Base-by-base conservation (phyloP, 2,329 filamentous ascomycete genomes). In the Cryphonectria japonica region DNA sequence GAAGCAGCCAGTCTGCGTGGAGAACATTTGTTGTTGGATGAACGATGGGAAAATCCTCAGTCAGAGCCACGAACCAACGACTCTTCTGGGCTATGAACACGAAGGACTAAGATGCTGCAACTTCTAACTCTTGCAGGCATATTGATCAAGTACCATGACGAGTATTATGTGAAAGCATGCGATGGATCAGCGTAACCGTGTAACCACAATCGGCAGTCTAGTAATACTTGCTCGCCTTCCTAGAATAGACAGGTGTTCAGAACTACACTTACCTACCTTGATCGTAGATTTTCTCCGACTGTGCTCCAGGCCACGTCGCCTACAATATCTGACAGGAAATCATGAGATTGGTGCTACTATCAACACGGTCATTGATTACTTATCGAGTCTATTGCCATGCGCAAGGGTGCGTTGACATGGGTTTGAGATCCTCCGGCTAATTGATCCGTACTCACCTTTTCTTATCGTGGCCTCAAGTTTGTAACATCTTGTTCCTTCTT, bases 341-440 rank as follows among this genome's bases (percentile, higher is more conserved):
- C 4, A n/a, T 2, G 11, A 29, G 4, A 59, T 8, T 6, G 54
- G 14, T 19, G 29, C 37, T 39, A 39, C 14, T 32, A 32, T 59
- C 29, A 32, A 32, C 11, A n/a, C 22, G 9, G 46, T n/a, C 8
- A 8, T 9, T n/a, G 1, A 8, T 9, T 9, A n/a, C 5, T 46
- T 7, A 46, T 46, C 43, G 22, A 50, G 46, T 50, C 19, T 50
- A 50, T 50, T 50, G 46, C 22, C 46, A 3, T 22, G 22, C 6
- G 26, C 54, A 34, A 34, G 26, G 26, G 16, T 59, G 46, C 22
- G 6, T 50, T 16, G 54, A 59, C 54, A 59, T 59, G 54, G 54
- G 54, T 32, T 19, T 16, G 54, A 59, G 54, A 32, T 59, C 54
- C 54, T 32, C 54, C 54, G 54, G 54, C 54, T 59, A 19, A 59